Evolutionary conservation across 805 yeast genomes (phyloP), one percentile per base, ranked within the genome.

Genomic region (Maudiozyma pseudohumilis): DNA sequence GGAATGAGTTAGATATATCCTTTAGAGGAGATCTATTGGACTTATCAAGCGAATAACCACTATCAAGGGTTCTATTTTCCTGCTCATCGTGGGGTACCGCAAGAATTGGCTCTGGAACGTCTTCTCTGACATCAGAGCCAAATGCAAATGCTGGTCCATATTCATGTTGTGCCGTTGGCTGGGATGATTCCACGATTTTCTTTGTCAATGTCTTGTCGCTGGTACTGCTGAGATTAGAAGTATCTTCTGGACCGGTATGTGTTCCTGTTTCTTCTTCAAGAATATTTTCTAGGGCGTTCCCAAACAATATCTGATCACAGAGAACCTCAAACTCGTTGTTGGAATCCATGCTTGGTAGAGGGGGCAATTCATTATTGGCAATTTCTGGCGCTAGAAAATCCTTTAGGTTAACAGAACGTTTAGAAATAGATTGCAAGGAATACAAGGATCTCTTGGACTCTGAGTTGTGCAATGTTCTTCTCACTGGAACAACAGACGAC

Each of bases 371-470:
- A 20, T 36, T 16, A 18, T 27, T 29, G 16, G 20, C 31, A 24
- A 27, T 16, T 3, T 32, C 32, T 11, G 46, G 51, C 15, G 30
- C 41, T 4, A 47, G 32, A 37, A 41, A 50, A 10, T 55, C 62
- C 18, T 49, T 60, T 19, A 60, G 38, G 35, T 60, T 59, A 13
- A 60, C 36, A 1, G 64, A 59, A 33, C 57, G 52, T 32, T 56
- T 60, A 2, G 64, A 60, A 28, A 60, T 60, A 0, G 64, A 57
- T 20, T 47, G 49, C 25, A 53, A 40, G 1, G 63, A 58, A 36
- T 60, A 60, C 21, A 60, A 39, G 1, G 63, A 59, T 31, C 56
- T 48, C 26, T 56, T 56, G 1, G 59, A 53, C 18, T 53, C 56
- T 2, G 59, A 56, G 36, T 50, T 53, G 30, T 50, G 53, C 9